phyloP scores from a whole-genome alignment of 176 grass and related monocot species.

The Oryza longistaminata region DNA sequence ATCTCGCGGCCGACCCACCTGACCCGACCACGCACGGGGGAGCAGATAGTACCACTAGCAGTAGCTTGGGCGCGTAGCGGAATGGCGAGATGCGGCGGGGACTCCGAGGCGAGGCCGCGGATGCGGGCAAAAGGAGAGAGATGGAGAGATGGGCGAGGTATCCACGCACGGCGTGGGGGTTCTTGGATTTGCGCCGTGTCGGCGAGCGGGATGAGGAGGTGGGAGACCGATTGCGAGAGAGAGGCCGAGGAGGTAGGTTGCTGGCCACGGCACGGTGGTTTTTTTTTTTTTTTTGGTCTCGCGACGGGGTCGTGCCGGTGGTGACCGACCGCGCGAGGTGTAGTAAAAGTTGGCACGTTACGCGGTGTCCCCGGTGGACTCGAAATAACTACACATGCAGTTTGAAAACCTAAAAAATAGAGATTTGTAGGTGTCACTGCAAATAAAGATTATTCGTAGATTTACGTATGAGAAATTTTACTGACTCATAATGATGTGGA shows the following conservation, averaged over 20 bases:
- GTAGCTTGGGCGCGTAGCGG: background rate
- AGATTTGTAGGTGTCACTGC: too few species aligned
- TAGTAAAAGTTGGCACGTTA: too few species aligned
- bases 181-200: conserved; percentile 36
- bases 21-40: too few species aligned
- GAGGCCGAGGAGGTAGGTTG: background rate
- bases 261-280: too few species aligned
- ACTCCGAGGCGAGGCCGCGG: background rate
- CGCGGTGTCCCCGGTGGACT: too few species aligned
- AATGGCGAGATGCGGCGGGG: background rate
- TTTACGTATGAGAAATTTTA: too few species aligned
- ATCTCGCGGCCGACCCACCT: conserved; percentile 10
- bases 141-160: background rate
- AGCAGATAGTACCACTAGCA: too few species aligned
- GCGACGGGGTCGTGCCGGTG: background rate
- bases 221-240: too few species aligned
- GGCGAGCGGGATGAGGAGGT: background rate
- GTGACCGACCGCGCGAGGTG: background rate
- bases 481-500: too few species aligned
- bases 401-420: too few species aligned
- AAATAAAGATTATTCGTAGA: too few species aligned
- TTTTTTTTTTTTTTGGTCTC: background rate
- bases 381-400: too few species aligned
- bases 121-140: background rate
- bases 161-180: background rate